phyloP scores from a whole-genome alignment of 2,329 filamentous ascomycete genomes.

The Paracoccidioides lutzii region DNA sequence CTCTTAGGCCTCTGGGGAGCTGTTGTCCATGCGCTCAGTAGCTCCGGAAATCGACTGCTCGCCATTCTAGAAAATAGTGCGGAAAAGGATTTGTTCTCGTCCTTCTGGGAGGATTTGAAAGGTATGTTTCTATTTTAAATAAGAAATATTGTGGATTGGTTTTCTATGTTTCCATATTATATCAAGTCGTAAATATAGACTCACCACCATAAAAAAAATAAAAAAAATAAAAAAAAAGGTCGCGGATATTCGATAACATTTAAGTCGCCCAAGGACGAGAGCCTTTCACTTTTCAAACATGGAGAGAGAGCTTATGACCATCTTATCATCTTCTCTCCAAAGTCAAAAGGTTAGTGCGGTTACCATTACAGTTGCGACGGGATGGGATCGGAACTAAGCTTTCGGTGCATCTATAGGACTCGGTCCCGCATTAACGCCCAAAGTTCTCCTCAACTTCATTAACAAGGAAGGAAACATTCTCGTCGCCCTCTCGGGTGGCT shows the following conservation, averaged over 20 bases:
- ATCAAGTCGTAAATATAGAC: too few species aligned
- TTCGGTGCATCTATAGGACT: slow-evolving; percentile 45
- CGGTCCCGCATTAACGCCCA: slow-evolving; percentile 76
- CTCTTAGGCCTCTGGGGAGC: slow-evolving; percentile 45
- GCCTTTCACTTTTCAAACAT: slow-evolving; percentile 65
- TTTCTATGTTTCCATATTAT: too few species aligned
- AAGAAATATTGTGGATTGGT: background rate
- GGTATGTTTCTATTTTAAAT: slow-evolving; percentile 19
- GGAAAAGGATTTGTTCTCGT: slow-evolving; percentile 71
- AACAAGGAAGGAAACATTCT: slow-evolving; percentile 87
- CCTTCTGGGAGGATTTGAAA: slow-evolving; percentile 47
- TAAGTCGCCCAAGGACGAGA: slow-evolving; percentile 69
- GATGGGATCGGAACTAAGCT: too few species aligned
- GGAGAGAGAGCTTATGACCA: slow-evolving; percentile 88
- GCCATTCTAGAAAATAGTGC: slow-evolving; percentile 72
- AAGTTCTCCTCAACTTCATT: slow-evolving; percentile 77
- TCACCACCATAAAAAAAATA: too few species aligned
- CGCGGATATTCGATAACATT: slow-evolving; percentile 72
- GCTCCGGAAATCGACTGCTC: slow-evolving; percentile 64
- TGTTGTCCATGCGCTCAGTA: slow-evolving; percentile 56
- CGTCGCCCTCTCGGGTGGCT: slow-evolving; percentile 62
- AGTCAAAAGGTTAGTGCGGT: slow-evolving; percentile 60
- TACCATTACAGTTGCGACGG: background rate
- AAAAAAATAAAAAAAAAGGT: slow-evolving; percentile 36
- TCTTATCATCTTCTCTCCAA: slow-evolving; percentile 73